Percentiles rank a stretch among this genome's conserved stretches.
phyloP scores from a whole-genome alignment of 306 rosid genomes.

The Mimosa pudica region DNA sequence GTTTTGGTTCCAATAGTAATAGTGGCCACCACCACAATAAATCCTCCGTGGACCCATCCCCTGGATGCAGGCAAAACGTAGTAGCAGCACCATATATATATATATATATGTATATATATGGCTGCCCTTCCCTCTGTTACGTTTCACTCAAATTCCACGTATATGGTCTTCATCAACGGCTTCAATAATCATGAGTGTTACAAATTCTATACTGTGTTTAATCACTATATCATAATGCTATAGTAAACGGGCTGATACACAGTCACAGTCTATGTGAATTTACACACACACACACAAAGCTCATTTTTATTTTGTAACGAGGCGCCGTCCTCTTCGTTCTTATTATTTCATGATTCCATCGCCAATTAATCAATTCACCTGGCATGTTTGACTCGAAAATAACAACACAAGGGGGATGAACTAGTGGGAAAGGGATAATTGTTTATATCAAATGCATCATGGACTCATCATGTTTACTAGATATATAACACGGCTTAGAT shows the following conservation, averaged over 20 bases:
- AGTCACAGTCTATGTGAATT: background rate
- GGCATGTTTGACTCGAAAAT: background rate
- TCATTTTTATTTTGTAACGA: background rate
- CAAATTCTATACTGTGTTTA: constrained; percentile 10
- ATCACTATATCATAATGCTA: constrained; percentile 32
- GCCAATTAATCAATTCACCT: background rate
- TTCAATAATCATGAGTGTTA: constrained; percentile 8
- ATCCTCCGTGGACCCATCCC: constrained; percentile 12
- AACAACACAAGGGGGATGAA: background rate
- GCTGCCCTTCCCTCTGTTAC: constrained; percentile 11
- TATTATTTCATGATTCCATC: background rate
- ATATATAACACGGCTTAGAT: background rate
- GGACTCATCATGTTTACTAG: background rate
- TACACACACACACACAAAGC: no score
- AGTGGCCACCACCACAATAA: no score
- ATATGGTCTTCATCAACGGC: background rate
- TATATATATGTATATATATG: background rate
- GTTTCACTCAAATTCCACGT: constrained; percentile 9
- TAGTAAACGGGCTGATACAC: constrained; percentile 46
- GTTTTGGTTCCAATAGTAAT: no score
- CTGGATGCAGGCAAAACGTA: constrained; percentile 5
- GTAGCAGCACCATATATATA: background rate
- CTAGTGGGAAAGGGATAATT: background rate
- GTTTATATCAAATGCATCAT: background rate
- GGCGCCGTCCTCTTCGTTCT: background rate